Evolutionary conservation across 345 rosid species (phyloP).

Genomic region (Orychophragmus violaceus): DNA sequence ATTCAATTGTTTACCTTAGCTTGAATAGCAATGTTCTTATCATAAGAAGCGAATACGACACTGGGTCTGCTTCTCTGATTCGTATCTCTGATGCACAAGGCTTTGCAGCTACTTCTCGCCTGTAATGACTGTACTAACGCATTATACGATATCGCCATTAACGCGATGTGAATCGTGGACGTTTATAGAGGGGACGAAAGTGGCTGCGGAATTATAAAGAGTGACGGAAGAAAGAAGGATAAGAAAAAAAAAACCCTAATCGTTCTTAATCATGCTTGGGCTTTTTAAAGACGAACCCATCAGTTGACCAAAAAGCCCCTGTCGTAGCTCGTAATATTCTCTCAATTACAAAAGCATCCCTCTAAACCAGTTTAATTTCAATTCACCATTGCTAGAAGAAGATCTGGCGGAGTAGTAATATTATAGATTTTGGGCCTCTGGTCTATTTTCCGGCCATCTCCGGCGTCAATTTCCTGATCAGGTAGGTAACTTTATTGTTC

Average conservation of each 20-base stretch:
- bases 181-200: neutral
- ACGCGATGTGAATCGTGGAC: neutral
- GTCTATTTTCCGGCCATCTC: neutral
- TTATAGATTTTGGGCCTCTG: neutral
- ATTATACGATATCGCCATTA: constrained; percentile 19
- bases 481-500: neutral
- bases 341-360: neutral
- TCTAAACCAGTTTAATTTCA: neutral
- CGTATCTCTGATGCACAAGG: neutral
- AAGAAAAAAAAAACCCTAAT: constrained; percentile 17
- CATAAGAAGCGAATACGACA: constrained; percentile 19
- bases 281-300: constrained; percentile 9
- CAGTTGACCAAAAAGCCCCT: neutral
- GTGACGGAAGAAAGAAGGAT: neutral
- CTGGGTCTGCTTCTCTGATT: constrained; percentile 17
- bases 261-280: neutral
- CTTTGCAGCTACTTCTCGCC: constrained; percentile 5
- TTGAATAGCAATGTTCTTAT: constrained; percentile 23
- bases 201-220: constrained; percentile 3
- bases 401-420: neutral
- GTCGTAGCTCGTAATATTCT: no score
- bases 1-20: constrained; percentile 17
- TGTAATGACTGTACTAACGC: constrained; percentile 7
- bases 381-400: neutral
- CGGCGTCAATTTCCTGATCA: neutral